Percentiles rank a stretch among this genome's conserved stretches.
phyloP scores from a whole-genome alignment of 2,329 filamentous ascomycete genomes.

The Colletotrichum phormii region DNA sequence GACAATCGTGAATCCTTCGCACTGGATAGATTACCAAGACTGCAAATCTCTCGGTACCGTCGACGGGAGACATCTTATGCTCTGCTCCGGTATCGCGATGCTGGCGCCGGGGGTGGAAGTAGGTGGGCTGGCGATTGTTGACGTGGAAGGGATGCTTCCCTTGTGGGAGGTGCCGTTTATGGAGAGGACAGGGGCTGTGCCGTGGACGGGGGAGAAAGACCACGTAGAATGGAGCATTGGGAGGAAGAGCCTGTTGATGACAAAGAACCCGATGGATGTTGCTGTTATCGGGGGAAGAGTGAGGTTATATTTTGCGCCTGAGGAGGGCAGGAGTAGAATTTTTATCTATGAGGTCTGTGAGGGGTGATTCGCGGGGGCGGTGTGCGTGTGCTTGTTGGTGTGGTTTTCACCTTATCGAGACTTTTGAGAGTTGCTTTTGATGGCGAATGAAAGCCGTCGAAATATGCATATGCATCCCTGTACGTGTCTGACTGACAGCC shows the following conservation, averaged over 20 bases:
- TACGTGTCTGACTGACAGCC: too few relatives aligned
- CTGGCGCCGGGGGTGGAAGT: conserved; percentile 46
- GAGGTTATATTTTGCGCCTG: conserved; percentile 59
- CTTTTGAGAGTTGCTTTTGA: too few relatives aligned
- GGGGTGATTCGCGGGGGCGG: background rate
- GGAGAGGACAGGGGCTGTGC: conserved; percentile 47
- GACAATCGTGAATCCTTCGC: conserved; percentile 51
- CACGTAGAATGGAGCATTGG: background rate
- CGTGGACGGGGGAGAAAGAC: conserved; percentile 42
- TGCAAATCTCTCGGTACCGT: conserved; percentile 61
- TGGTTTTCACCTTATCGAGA: too few relatives aligned
- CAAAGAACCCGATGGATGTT: conserved; percentile 62
- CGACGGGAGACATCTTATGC: conserved; percentile 54
- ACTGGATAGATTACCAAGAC: conserved; percentile 63
- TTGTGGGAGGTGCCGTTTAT: conserved; percentile 59
- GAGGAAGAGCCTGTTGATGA: conserved; percentile 50
- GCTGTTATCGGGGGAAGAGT: conserved; percentile 55
- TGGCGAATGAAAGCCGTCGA: too few relatives aligned
- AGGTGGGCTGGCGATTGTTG: conserved; percentile 60
- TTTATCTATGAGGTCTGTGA: conserved; percentile 58
- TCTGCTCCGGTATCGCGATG: conserved; percentile 58
- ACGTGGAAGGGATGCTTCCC: conserved; percentile 56
- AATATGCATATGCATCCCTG: too few relatives aligned
- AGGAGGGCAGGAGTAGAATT: conserved; percentile 58
- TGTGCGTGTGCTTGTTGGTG: too few relatives aligned